Percentiles rank a stretch among this genome's conserved stretches.
These are phyloP conservation scores for Alternaria arborescens DNA, from an alignment of 2,329 filamentous ascomycete genomes.

Conservation along the genomic window DNA sequence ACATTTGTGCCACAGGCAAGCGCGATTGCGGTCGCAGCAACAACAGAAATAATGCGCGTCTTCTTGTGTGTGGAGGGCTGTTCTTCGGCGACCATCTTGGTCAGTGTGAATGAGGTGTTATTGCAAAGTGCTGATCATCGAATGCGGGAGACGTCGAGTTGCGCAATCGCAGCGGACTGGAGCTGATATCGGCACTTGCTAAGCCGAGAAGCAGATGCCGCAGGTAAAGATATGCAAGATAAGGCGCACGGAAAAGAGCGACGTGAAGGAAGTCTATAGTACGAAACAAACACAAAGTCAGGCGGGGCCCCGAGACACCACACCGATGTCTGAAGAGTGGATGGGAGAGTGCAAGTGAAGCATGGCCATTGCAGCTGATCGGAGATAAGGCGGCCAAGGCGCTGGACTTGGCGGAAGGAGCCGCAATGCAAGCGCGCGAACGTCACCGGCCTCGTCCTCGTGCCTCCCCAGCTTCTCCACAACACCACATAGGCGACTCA, in stretches of 20 bases:
- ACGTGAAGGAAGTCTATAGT: background rate
- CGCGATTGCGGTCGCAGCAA: conserved; percentile 84
- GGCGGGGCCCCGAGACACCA: conserved; percentile 6
- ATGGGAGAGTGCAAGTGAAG: conserved; percentile 7
- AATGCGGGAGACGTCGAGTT: conserved; percentile 16
- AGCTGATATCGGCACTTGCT: conserved; percentile 18
- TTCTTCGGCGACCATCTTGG: conserved; percentile 36
- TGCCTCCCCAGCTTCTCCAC: conserved; percentile 20
- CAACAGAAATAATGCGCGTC: conserved; percentile 80
- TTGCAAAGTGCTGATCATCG: conserved; percentile 31
- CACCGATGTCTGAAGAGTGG: conserved; percentile 1
- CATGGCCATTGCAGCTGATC: conserved; percentile 14
- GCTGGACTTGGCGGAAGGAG: conserved; percentile 19
- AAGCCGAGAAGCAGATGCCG: conserved; percentile 6
- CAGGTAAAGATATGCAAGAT: conserved; percentile 1
- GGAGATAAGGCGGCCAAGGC: conserved; percentile 33
- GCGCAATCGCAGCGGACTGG: conserved; percentile 11
- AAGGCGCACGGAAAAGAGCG: conserved; percentile 1
- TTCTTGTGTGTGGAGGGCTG: conserved; percentile 59
- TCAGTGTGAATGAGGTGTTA: conserved; percentile 23
- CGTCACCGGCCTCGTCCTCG: conserved; percentile 27
- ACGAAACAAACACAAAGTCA: conserved; percentile 4
- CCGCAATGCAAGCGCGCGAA: conserved; percentile 23
- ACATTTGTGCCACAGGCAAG: conserved; percentile 95
- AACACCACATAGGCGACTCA: conserved; percentile 14